Evolutionary conservation across 2,329 filamentous ascomycete species (phyloP), one percentile per base, ranked within the genome.

Genomic region (Cladosporium cucumerinum): DNA sequence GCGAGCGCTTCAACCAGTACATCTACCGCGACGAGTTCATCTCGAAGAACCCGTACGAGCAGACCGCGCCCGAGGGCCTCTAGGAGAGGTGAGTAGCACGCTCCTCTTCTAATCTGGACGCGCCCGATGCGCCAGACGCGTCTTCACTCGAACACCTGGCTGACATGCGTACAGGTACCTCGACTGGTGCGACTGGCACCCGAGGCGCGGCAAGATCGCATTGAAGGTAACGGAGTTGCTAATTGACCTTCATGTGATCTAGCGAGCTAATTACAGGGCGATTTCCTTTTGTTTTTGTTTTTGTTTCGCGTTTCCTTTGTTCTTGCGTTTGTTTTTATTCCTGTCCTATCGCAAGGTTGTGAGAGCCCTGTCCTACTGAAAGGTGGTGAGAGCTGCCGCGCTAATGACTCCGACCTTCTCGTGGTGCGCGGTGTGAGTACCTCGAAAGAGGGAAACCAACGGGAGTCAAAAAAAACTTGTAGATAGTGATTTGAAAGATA

Each of bases 401-500:
- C 57, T 11, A 52, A 59, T 39, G 57, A 59, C 57, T 48, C 57
- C 57, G 57, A 48, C 57, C 57, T 59, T 59, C 57, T 12, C 57
- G 57, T 30, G 57, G 57, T 48, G 57, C 34, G 26, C 57, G 57
- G 57, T 59, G 57, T 59, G 57, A 59, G 57, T 59, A 59, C 57
- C 57, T 48, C 57, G 34, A 5, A 28, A 48, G 57, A 23, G 57
- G 57, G 57, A 59, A 59, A 59, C 57, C 57, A 59, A 59, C 57
- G 57, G 57, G 57, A 48, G 57, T 59, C 57, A 48, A 26, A 30
- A 48, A 48, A 43, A n/a, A n/a, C 25, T 46, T 59, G 57, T 59
- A 48, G n/a, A 18, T 57, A 52, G 49, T 30, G n/a, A 5, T 8
- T n/a, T 43, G 36, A n/a, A 43, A n/a, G 18, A n/a, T n/a, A 43